Conservation (phyloP, 2,329 filamentous ascomycete genomes). For the Hymenoscyphus albidus region DNA sequence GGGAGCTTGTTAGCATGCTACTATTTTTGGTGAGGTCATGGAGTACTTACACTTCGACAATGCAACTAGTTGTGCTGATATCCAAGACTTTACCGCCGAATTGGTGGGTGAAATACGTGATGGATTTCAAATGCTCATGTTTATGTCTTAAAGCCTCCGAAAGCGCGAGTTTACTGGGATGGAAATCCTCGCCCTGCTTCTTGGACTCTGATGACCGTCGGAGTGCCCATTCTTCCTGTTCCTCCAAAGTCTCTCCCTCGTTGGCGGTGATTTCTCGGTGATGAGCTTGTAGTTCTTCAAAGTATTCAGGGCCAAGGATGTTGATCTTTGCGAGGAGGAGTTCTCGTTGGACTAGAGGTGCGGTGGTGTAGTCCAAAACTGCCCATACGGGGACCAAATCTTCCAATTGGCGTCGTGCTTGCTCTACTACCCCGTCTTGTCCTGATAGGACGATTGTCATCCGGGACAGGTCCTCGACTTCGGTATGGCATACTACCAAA, state of each 20-base stretch:
- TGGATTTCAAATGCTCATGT: slow-evolving; percentile 93
- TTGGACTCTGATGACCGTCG: slow-evolving; percentile 24
- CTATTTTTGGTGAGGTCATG: not conserved
- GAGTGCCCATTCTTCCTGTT: slow-evolving; percentile 41
- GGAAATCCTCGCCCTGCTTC: slow-evolving; percentile 59
- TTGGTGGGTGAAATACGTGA: slow-evolving; percentile 95
- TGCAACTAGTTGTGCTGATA: slow-evolving; percentile 97
- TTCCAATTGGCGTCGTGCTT: slow-evolving; percentile 90
- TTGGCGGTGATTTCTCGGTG: slow-evolving; percentile 79
- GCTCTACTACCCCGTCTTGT: slow-evolving; percentile 95
- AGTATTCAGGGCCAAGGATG: slow-evolving; percentile 95
- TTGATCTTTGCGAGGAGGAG: slow-evolving; percentile 94
- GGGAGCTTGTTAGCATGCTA: too few relatives aligned
- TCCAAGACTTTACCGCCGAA: slow-evolving; percentile 97
- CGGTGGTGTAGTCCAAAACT: slow-evolving; percentile 89
- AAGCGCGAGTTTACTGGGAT: slow-evolving; percentile 79
- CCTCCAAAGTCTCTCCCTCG: slow-evolving; percentile 32
- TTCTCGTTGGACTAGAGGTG: slow-evolving; percentile 92
- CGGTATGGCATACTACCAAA: slow-evolving; percentile 94
- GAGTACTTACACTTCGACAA: slow-evolving; percentile 82
- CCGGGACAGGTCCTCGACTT: slow-evolving; percentile 91
- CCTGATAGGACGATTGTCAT: slow-evolving; percentile 99
- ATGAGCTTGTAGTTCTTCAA: slow-evolving; percentile 92
- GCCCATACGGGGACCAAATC: slow-evolving; percentile 98
- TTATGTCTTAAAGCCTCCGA: slow-evolving; percentile 93